Percentiles rank a stretch among this genome's conserved stretches.
Conservation (phyloP, 495 filamentous ascomycete species). For the Trichoderma reesei region DNA sequence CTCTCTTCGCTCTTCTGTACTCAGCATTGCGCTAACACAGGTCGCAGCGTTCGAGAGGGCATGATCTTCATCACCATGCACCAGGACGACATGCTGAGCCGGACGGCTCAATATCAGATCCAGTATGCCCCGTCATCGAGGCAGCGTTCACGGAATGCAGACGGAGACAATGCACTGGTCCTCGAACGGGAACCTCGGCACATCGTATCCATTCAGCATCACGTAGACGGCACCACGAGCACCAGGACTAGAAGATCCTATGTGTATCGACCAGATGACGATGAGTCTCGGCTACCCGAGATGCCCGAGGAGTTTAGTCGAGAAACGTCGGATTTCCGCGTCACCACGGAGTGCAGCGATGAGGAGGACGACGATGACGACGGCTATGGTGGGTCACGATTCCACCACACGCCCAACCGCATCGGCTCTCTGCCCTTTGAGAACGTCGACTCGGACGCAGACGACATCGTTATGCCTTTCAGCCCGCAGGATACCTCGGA, state of each 20-base stretch:
- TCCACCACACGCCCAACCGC: constrained; percentile 29
- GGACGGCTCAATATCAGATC: constrained; percentile 69
- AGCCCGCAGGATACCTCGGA: constrained; percentile 11
- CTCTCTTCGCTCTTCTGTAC: not conserved
- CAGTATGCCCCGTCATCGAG: constrained; percentile 42
- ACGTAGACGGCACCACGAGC: constrained; percentile 34
- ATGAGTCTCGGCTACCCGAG: constrained; percentile 35
- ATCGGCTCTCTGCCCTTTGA: constrained; percentile 44
- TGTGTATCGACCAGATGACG: constrained; percentile 38
- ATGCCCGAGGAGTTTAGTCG: constrained; percentile 43
- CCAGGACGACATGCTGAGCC: constrained; percentile 58
- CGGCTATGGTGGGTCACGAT: constrained; percentile 12
- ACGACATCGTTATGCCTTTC: constrained; percentile 14
- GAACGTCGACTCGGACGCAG: constrained; percentile 36
- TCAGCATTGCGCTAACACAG: constrained; percentile 18
- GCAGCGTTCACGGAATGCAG: not conserved
- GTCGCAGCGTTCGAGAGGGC: constrained; percentile 71
- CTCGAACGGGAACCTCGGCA: constrained; percentile 19
- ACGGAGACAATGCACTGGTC: constrained; percentile 13
- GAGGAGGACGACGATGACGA: constrained; percentile 43
- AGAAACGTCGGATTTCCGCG: constrained; percentile 30
- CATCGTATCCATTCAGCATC: constrained; percentile 36
- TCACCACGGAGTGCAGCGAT: constrained; percentile 45
- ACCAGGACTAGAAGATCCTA: constrained; percentile 31
- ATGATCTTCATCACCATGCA: constrained; percentile 89